Percentiles rank a stretch among this genome's conserved stretches.
Evolutionary conservation across 805 yeast genomes (phyloP).

Genomic region (Saccharomycopsis fibuligera): DNA sequence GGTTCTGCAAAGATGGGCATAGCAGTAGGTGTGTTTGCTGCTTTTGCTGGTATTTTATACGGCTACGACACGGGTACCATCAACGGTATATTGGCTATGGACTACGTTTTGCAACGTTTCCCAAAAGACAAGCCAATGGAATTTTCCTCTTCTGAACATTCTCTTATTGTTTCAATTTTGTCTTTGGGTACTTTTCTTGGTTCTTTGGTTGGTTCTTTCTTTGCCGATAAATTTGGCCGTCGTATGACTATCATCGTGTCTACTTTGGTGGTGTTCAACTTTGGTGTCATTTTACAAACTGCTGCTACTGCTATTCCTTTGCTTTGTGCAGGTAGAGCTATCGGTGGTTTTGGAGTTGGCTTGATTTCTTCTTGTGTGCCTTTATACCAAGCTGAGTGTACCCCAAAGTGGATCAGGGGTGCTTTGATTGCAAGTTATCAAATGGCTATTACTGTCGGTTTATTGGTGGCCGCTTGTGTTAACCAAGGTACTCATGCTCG

Average conservation of each 20-base stretch:
- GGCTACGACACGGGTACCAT: conserved; percentile 69
- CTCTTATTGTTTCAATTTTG: conserved; percentile 64
- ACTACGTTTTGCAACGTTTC: conserved; percentile 40
- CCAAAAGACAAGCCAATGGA: conserved; percentile 30
- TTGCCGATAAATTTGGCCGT: conserved; percentile 51
- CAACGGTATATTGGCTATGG: conserved; percentile 62
- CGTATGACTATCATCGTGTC: conserved; percentile 39
- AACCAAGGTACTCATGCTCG: conserved; percentile 50
- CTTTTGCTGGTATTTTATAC: conserved; percentile 61
- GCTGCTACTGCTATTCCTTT: conserved; percentile 41
- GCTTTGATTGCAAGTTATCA: conserved; percentile 69
- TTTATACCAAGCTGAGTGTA: conserved; percentile 56
- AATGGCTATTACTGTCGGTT: conserved; percentile 70
- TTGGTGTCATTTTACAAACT: conserved; percentile 48
- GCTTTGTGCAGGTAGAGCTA: conserved; percentile 60
- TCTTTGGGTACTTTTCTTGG: conserved; percentile 70
- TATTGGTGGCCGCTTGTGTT: conserved; percentile 59
- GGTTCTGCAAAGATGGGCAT: conserved; percentile 35
- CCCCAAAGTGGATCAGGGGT: conserved; percentile 55
- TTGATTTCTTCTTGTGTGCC: conserved; percentile 64
- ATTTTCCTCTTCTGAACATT: conserved; percentile 43
- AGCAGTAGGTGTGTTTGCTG: conserved; percentile 55
- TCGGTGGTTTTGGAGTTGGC: conserved; percentile 67
- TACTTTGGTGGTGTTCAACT: conserved; percentile 41
- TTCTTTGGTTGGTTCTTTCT: conserved; percentile 54